A percentile compares a stretch with the other conserved stretches of the same genome.
Conservation (phyloP, 1,139 yeast genomes). For the Arxiozyma bovina region DNA sequence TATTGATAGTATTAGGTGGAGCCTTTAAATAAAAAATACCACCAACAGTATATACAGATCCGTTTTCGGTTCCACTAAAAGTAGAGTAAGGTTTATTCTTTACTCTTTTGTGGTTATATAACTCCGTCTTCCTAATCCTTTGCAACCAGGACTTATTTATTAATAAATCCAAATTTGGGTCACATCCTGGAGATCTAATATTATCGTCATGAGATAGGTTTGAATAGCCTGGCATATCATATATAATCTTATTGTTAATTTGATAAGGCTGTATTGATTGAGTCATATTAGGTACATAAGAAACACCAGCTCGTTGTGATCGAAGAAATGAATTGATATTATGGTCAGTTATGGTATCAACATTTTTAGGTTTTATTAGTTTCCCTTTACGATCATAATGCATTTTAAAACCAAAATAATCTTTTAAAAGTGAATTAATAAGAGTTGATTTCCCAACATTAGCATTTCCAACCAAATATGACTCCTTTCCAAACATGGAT, state of each 20-base stretch:
- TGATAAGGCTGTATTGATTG: conserved; percentile 22
- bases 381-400: conserved; percentile 8
- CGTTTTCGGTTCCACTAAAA: conserved; percentile 32
- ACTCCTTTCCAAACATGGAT: conserved; percentile 33
- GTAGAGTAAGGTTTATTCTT: conserved; percentile 35
- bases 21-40: conserved; percentile 50
- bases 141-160: conserved; percentile 22
- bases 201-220: neutral
- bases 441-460: conserved; percentile 73
- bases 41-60: conserved; percentile 46
- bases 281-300: conserved; percentile 30
- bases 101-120: conserved; percentile 18
- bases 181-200: neutral
- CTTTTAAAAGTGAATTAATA: conserved; percentile 39
- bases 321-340: conserved; percentile 7
- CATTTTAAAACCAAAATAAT: conserved; percentile 19
- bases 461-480: conserved; percentile 61
- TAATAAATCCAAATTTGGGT: conserved; percentile 13
- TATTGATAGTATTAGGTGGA: conserved; percentile 39
- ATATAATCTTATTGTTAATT: conserved; percentile 19
- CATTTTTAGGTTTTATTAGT: neutral
- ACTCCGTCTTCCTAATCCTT: conserved; percentile 24
- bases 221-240: conserved; percentile 29
- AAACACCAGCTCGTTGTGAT: conserved; percentile 25
- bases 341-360: neutral